These are phyloP conservation scores for Trypanosoma melophagium DNA, from an alignment of 208 protist genomes.

Conservation along the genomic window DNA sequence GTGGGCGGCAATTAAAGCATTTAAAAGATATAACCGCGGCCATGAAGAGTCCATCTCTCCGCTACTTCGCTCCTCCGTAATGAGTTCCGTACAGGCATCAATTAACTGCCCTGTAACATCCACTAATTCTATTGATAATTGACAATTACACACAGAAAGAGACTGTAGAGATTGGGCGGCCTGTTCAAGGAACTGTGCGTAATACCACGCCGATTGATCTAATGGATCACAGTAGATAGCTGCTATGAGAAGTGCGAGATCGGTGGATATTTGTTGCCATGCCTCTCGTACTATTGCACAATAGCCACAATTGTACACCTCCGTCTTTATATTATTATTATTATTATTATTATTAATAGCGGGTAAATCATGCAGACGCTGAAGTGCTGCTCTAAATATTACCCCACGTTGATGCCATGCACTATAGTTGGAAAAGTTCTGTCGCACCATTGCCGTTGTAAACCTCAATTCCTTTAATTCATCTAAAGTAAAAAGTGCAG, in stretches of 20 bases:
- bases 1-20: too few species aligned
- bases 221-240: constrained; percentile 88
- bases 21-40: too few species aligned
- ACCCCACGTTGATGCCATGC: constrained; percentile 95
- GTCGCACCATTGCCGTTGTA: constrained; percentile 81
- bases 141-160: too few species aligned
- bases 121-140: too few species aligned
- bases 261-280: constrained; percentile 41
- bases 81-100: too few species aligned
- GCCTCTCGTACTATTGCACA: too few species aligned
- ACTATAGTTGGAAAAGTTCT: constrained; percentile 98
- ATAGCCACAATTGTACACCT: too few species aligned
- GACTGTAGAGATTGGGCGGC: neutral
- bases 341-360: constrained; percentile 4
- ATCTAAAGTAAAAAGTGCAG: constrained; percentile 34
- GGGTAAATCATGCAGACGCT: constrained; percentile 11
- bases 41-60: too few species aligned
- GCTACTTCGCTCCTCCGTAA: too few species aligned
- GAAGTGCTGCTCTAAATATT: constrained; percentile 40
- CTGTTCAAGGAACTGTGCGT: constrained; percentile 51
- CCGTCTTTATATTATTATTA: neutral
- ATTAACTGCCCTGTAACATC: too few species aligned
- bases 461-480: constrained; percentile 78
- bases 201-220: constrained; percentile 89
- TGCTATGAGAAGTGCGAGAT: constrained; percentile 55